Base-by-base conservation (phyloP, 352 stramenopile genomes). In the Phytophthora uliginosa region DNA sequence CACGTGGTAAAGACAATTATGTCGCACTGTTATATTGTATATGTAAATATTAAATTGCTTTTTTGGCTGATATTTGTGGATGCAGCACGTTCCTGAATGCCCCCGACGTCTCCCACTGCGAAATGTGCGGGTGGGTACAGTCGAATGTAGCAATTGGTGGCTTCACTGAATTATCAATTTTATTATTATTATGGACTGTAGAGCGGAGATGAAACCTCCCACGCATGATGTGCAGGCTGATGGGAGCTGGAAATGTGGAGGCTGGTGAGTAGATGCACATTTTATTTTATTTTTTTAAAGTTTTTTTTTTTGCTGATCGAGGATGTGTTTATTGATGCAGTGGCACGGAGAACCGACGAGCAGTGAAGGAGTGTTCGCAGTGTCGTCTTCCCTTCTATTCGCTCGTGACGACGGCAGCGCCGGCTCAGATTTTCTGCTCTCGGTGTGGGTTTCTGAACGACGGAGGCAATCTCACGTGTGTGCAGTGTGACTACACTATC, bases 381-480 rank as follows among this genome's bases (percentile, higher is more conserved):
- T 95, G 86, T 54, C 75, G 79, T 40, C 77, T 88, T 58, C 83
- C 81, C 50, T 87, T 93, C 70, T 92, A 84, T 55, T 89, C 83
- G 34, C 53, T 78, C 12, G 88, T 94, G 58, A 91, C 84, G 18
- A 94, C 84, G 59, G 77, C 84, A 18, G 83, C 78, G 31, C 88
- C 88, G 34, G 84, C 88, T 10, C 82, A 94, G 66, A 91, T 95
- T 71, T 94, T 93, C 65, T 95, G 89, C 66, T 84, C 85, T 9
- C 71, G 81, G 57, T 96, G 89, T 48, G 84, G 87, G 0, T 93
- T 95, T 40, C 69, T 93, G 15, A 96, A 95, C 52, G 79, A 92
- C 58, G 87, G 85, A 63, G 83, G 64, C 31, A 92, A 92, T 52
- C 60, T 79, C 18, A 80, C 76, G 53, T 96, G 89, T 59, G 83